Percentiles rank a stretch among this genome's conserved stretches.
These are phyloP conservation scores for Ophiocordyceps unilateralis DNA, from an alignment of 2,329 filamentous ascomycete genomes.

Conservation along the genomic window DNA sequence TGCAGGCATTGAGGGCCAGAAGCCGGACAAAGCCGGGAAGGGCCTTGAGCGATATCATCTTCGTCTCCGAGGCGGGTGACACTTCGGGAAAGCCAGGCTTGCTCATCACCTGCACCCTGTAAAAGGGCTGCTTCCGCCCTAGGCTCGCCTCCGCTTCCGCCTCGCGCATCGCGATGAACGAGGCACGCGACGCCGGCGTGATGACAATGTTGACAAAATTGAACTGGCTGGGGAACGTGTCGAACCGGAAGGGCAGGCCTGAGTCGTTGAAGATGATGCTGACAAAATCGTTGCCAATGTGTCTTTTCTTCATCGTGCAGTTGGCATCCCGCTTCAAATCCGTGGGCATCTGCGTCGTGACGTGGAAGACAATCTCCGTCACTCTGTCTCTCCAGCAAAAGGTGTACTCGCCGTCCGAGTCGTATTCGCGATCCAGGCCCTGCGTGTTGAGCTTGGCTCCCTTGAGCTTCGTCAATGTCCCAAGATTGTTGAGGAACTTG, in stretches of 20 bases:
- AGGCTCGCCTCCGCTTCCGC: slow-evolving; percentile 17
- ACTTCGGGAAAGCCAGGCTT: slow-evolving; percentile 82
- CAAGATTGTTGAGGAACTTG: slow-evolving; percentile 66
- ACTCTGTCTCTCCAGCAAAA: slow-evolving; percentile 92
- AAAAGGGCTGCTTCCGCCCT: slow-evolving; percentile 41
- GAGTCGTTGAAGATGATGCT: slow-evolving; percentile 98
- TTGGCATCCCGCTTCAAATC: slow-evolving; percentile 58
- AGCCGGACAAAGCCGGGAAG: slow-evolving; percentile 76
- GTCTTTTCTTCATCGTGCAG: slow-evolving; percentile 74
- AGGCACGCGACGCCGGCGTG: slow-evolving; percentile 65
- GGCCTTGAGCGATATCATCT: slow-evolving; percentile 70
- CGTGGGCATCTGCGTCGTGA: slow-evolving; percentile 95
- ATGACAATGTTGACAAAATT: slow-evolving; percentile 97
- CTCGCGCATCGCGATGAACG: slow-evolving; percentile 50
- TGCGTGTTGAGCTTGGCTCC: slow-evolving; percentile 84
- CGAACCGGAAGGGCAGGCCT: slow-evolving; percentile 71
- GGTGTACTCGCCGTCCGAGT: slow-evolving; percentile 71
- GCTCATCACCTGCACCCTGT: slow-evolving; percentile 77
- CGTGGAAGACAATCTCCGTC: slow-evolving; percentile 88
- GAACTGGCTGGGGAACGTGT: slow-evolving; percentile 88
- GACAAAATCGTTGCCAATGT: slow-evolving; percentile 95
- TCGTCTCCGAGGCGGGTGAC: slow-evolving; percentile 74
- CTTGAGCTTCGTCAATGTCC: slow-evolving; percentile 64
- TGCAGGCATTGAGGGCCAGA: slow-evolving; percentile 79
- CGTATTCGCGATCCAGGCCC: slow-evolving; percentile 62